Percentiles rank a stretch among this genome's conserved stretches.
These are phyloP conservation scores for Sungouiozyma intestinalis DNA, from an alignment of 805 yeast species.

Conservation along the genomic window DNA sequence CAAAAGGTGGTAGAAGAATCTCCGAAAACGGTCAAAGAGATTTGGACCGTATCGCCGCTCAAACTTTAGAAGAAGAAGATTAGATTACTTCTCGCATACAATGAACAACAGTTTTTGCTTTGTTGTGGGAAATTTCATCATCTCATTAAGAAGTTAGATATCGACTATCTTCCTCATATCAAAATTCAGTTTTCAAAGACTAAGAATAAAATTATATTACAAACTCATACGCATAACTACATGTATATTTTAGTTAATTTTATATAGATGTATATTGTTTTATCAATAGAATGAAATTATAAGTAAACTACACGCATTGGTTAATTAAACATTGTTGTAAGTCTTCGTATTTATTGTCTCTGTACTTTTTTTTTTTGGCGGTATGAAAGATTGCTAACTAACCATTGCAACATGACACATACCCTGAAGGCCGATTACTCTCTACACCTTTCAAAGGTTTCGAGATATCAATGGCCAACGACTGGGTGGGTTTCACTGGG, in stretches of 20 bases:
- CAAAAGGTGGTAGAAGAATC: constrained; percentile 99
- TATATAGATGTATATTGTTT: neutral
- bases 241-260: neutral
- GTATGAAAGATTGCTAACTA: no score
- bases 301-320: no score
- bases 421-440: neutral
- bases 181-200: neutral
- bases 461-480: neutral
- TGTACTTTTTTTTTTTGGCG: no score
- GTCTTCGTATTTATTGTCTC: no score
- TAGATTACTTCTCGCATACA: constrained; percentile 23
- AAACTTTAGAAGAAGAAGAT: constrained; percentile 89
- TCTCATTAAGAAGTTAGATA: neutral
- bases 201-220: neutral
- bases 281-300: neutral
- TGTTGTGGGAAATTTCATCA: constrained; percentile 7
- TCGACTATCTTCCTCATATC: constrained; percentile 3
- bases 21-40: constrained; percentile 99
- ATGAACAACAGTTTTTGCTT: no score
- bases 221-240: neutral
- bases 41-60: constrained; percentile 99
- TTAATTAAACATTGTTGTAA: no score
- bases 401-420: neutral
- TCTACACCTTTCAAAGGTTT: neutral
- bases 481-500: neutral